Conservation (phyloP, 768 basidiomycete genomes). For the Aureoboletus auriporus region DNA sequence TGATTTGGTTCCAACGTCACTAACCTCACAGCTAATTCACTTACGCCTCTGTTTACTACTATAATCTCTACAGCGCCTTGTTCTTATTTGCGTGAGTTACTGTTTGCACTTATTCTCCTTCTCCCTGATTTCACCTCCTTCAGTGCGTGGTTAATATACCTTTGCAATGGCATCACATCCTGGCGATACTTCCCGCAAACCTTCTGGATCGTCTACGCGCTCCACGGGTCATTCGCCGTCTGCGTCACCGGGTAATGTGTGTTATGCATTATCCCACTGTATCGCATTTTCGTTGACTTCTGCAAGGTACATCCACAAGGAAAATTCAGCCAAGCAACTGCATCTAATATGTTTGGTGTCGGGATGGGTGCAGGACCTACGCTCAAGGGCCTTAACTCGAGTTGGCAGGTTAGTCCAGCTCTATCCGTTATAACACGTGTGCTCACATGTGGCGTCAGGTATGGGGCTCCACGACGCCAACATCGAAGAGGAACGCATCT, state of each 20-base stretch:
- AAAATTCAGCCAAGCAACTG: constrained; percentile 39
- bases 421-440: constrained; percentile 6
- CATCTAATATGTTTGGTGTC: constrained; percentile 50
- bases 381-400: constrained; percentile 52
- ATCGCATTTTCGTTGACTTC: constrained; percentile 8
- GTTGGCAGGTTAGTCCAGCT: constrained; percentile 58
- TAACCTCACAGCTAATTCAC: constrained; percentile 33
- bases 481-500: constrained; percentile 57
- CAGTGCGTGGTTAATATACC: constrained; percentile 30
- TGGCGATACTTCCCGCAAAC: constrained; percentile 55
- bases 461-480: constrained; percentile 49
- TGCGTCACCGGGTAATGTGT: constrained; percentile 55
- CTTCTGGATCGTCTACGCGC: constrained; percentile 65
- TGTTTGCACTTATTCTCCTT: constrained; percentile 4
- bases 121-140: constrained; percentile 15
- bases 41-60: constrained; percentile 29
- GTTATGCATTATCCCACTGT: constrained; percentile 13
- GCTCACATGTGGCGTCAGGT: constrained; percentile 38
- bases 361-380: constrained; percentile 44
- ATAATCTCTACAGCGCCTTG: constrained; percentile 28
- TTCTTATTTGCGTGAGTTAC: constrained; percentile 28
- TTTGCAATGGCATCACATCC: constrained; percentile 31
- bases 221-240: constrained; percentile 62
- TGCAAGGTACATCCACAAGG: constrained; percentile 40
- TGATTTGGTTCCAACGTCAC: constrained; percentile 22